A percentile compares a stretch with the other conserved stretches of the same genome.
Conservation (phyloP, 257 asterid species). For the Salvia hispanica region DNA sequence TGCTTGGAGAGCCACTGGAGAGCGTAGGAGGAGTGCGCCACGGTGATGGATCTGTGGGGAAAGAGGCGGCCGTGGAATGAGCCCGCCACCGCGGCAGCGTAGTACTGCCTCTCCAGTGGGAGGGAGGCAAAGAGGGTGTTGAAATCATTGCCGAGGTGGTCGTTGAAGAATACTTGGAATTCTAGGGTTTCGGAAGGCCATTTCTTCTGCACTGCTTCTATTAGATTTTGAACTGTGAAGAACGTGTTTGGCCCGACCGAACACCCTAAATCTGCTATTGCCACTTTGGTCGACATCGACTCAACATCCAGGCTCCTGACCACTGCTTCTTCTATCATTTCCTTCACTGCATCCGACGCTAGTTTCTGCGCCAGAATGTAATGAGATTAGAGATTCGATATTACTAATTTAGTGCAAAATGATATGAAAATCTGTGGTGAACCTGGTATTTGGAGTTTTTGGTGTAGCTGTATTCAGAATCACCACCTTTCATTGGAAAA, state of each 20-base stretch:
- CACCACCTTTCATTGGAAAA: no score
- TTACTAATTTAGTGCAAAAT: no score
- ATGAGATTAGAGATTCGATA: no score
- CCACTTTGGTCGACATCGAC: not conserved
- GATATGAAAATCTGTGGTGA: no score
- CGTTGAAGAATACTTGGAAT: slow-evolving; percentile 19
- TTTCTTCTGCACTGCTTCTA: not conserved
- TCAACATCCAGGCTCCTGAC: not conserved
- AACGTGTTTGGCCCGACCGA: not conserved
- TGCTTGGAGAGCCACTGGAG: slow-evolving; percentile 43
- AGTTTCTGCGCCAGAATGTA: not conserved
- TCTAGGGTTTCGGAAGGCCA: not conserved
- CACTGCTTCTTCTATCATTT: not conserved
- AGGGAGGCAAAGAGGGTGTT: slow-evolving; percentile 25
- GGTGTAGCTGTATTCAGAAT: no score
- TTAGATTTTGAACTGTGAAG: not conserved
- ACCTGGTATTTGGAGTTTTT: no score
- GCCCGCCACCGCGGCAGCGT: slow-evolving; percentile 41
- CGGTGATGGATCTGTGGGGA: slow-evolving; percentile 30
- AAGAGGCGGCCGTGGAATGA: slow-evolving; percentile 38
- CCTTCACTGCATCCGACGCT: not conserved
- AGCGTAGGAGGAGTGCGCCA: slow-evolving; percentile 37
- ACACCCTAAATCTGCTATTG: not conserved
- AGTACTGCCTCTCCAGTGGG: slow-evolving; percentile 23
- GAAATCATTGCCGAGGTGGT: not conserved